These are phyloP conservation scores for Boeremia exigua DNA, from an alignment of 2,329 filamentous ascomycete genomes.

Conservation along the genomic window DNA sequence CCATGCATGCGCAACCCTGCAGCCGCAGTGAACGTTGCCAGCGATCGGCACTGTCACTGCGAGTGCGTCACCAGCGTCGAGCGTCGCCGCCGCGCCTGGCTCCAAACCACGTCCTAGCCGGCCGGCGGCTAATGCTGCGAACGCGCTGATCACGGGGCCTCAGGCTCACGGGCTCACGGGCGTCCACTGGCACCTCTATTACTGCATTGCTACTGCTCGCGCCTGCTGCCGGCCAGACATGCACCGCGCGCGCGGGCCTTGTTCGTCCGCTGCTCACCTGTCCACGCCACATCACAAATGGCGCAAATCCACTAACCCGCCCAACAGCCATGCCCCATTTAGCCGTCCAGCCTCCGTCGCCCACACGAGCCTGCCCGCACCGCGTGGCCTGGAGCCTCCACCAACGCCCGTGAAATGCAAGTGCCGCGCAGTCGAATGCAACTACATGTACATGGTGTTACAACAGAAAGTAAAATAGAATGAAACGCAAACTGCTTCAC, in stretches of 20 bases:
- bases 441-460: constrained; percentile 24
- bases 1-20: constrained; percentile 11
- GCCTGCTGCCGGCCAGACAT: not conserved
- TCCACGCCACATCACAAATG: constrained; percentile 14
- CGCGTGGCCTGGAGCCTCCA: not conserved
- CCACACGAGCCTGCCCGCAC: constrained; percentile 1
- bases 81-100: constrained; percentile 1
- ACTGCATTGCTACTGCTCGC: not conserved
- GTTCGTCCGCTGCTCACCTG: constrained; percentile 4
- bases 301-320: constrained; percentile 13
- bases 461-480: constrained; percentile 18
- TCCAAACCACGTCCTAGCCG: constrained; percentile 10
- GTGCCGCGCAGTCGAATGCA: constrained; percentile 26
- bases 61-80: not conserved
- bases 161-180: no score
- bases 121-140: constrained; percentile 18
- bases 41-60: constrained; percentile 6
- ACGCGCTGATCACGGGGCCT: constrained; percentile 8
- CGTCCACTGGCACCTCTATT: not conserved
- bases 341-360: constrained; percentile 1
- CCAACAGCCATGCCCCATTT: constrained; percentile 14
- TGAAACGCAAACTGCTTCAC: constrained; percentile 14
- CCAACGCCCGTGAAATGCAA: constrained; percentile 34
- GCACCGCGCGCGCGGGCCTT: not conserved
- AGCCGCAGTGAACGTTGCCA: constrained; percentile 9